A percentile compares a stretch with the other conserved stretches of the same genome.
Evolutionary conservation across 257 asterid species (phyloP).

Genomic region (Penstemon davidsonii): DNA sequence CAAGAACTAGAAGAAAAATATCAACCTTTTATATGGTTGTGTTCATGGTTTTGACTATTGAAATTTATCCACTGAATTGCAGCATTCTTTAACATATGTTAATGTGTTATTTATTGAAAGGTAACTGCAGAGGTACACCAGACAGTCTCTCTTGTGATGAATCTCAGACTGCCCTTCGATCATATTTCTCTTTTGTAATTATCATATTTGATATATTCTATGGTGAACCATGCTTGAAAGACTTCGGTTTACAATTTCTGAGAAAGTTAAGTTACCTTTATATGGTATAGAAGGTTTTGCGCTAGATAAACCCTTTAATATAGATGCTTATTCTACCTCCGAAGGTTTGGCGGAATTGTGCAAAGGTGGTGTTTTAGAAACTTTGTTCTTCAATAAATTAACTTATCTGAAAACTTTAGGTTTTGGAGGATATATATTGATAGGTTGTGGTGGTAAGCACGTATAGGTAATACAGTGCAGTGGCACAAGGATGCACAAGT

Average conservation of each 20-base stretch:
- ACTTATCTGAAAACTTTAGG: constrained; percentile 5
- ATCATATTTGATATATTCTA: background rate
- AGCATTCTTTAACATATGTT: background rate
- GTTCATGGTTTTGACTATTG: constrained; percentile 6
- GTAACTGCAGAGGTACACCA: too few species aligned
- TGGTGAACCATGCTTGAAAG: background rate
- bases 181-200: too few species aligned
- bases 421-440: too few species aligned
- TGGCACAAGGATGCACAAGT: too few species aligned
- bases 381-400: background rate
- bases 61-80: constrained; percentile 8
- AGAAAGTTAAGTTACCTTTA: too few species aligned
- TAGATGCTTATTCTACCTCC: background rate
- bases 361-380: too few species aligned
- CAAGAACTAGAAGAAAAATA: background rate
- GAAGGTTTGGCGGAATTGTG: background rate
- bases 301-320: background rate
- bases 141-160: too few species aligned
- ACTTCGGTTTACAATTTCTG: background rate
- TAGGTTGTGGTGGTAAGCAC: too few species aligned
- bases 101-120: background rate
- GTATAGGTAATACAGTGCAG: too few species aligned
- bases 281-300: constrained; percentile 1
- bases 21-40: background rate
- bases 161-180: too few species aligned